Evolutionary conservation across 352 stramenopile genomes (phyloP).

Genomic region (Globisporangium polare): DNA sequence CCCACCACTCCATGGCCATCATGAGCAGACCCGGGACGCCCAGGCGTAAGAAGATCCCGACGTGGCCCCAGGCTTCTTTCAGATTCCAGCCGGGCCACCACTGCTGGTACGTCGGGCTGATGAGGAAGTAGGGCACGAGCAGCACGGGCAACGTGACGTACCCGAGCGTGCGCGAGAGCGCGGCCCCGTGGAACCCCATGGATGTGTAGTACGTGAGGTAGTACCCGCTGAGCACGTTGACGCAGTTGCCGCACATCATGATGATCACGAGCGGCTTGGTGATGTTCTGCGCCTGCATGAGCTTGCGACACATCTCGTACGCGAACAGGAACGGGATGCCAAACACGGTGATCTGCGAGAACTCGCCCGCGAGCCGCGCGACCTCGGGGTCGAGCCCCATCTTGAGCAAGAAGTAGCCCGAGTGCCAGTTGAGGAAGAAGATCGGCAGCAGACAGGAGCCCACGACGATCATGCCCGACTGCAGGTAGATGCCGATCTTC

Average conservation of each 20-base stretch:
- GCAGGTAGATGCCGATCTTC: slow-evolving; percentile 69
- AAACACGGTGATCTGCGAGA: slow-evolving; percentile 42
- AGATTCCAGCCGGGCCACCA: slow-evolving; percentile 74
- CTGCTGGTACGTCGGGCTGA: slow-evolving; percentile 25
- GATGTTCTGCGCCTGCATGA: slow-evolving; percentile 72
- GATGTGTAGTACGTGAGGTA: slow-evolving; percentile 65
- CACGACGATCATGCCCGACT: slow-evolving; percentile 51
- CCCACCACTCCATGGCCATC: slow-evolving; percentile 72
- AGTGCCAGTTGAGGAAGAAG: slow-evolving; percentile 48
- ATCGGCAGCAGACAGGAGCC: slow-evolving; percentile 34
- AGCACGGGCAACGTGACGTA: slow-evolving; percentile 46
- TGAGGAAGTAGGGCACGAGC: slow-evolving; percentile 52
- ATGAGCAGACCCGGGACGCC: slow-evolving; percentile 60
- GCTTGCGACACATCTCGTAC: slow-evolving; percentile 66
- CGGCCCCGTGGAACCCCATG: slow-evolving; percentile 70
- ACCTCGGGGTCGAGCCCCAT: slow-evolving; percentile 52
- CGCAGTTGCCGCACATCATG: slow-evolving; percentile 43
- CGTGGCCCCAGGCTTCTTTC: slow-evolving; percentile 35
- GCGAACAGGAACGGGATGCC: slow-evolving; percentile 51
- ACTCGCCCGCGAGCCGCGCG: slow-evolving; percentile 38
- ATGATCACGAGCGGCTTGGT: slow-evolving; percentile 54
- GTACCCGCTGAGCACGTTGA: slow-evolving; percentile 64
- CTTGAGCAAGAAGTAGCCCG: slow-evolving; percentile 32
- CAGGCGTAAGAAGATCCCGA: slow-evolving; percentile 54
- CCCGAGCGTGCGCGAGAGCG: slow-evolving; percentile 52